These are phyloP conservation scores for Rhododendron kiyosumense DNA, from an alignment of 148 eudicot species.

Conservation along the genomic window DNA sequence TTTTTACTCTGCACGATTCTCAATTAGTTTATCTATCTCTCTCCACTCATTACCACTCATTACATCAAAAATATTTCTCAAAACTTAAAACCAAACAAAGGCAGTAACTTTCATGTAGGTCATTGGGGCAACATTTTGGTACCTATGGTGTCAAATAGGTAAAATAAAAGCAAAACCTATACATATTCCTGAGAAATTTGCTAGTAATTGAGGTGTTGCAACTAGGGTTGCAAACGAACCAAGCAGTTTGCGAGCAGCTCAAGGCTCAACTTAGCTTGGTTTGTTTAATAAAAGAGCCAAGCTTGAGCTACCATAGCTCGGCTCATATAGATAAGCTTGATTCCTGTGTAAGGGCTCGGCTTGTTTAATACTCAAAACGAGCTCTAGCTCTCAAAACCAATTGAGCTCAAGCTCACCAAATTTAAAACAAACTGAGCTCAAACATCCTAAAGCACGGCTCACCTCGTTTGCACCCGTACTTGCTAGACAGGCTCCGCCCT, in stretches of 20 bases:
- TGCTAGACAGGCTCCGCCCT: not conserved
- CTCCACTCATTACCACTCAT: too few relatives aligned
- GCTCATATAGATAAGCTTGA: not conserved
- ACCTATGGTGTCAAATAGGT: not conserved
- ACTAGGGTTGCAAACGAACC: too few relatives aligned
- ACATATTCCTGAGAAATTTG: not conserved
- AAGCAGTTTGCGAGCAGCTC: too few relatives aligned
- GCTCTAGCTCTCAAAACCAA: not conserved
- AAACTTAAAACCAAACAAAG: too few relatives aligned
- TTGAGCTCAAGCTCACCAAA: not conserved
- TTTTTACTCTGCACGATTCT: too few relatives aligned
- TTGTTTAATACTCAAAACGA: not conserved
- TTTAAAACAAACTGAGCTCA: too few relatives aligned
- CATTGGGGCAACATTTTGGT: not conserved
- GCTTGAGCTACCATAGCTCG: not conserved
- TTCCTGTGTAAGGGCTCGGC: not conserved
- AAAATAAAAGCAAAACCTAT: not conserved
- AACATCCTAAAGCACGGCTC: not conserved
- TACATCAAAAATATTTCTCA: too few relatives aligned
- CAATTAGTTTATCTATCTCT: too few relatives aligned
- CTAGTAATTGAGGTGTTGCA: not conserved
- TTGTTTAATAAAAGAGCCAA: too few relatives aligned
- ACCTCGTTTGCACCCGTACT: not conserved
- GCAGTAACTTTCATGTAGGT: not conserved
- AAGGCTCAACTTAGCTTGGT: too few relatives aligned